These are phyloP conservation scores for Ascochyta koolunga DNA, from an alignment of 2,329 filamentous ascomycete species.

Conservation along the genomic window DNA sequence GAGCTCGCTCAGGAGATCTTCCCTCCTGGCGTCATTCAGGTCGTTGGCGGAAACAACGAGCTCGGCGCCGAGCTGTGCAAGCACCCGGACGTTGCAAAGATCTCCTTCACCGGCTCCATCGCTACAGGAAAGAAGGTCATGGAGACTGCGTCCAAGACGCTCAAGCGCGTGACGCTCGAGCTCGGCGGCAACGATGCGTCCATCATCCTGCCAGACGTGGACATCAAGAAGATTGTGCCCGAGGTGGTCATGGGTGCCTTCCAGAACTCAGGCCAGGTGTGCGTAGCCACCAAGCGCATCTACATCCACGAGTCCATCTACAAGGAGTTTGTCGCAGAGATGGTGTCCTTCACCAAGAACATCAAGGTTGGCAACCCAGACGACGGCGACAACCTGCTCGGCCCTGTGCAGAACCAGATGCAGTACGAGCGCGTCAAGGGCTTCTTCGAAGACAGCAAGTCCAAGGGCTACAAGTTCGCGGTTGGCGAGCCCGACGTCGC, in stretches of 20 bases:
- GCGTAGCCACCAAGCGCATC: constrained; percentile 45
- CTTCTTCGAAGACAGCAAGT: constrained; percentile 62
- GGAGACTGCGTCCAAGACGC: constrained; percentile 60
- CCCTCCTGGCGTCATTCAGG: constrained; percentile 68
- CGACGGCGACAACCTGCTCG: constrained; percentile 57
- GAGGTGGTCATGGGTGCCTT: constrained; percentile 60
- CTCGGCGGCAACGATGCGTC: constrained; percentile 67
- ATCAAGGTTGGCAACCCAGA: constrained; percentile 48
- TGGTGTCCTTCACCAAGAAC: constrained; percentile 55
- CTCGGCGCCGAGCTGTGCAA: constrained; percentile 64
- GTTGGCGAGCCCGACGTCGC: constrained; percentile 53
- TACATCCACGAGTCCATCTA: constrained; percentile 50
- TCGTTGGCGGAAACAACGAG: constrained; percentile 64
- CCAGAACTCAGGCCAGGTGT: constrained; percentile 61
- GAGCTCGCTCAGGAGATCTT: constrained; percentile 65
- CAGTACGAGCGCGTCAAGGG: constrained; percentile 67
- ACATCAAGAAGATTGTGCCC: constrained; percentile 58
- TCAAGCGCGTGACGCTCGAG: constrained; percentile 68
- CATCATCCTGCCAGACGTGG: constrained; percentile 65
- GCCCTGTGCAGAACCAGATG: constrained; percentile 69
- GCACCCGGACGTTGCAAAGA: constrained; percentile 67
- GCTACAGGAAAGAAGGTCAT: constrained; percentile 67
- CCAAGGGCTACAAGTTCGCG: constrained; percentile 60
- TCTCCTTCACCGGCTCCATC: constrained; percentile 68
- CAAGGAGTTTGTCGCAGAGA: constrained; percentile 46